Evolutionary conservation across 768 basidiomycete genomes (phyloP).

Genomic region (Leccinum rimulosum): DNA sequence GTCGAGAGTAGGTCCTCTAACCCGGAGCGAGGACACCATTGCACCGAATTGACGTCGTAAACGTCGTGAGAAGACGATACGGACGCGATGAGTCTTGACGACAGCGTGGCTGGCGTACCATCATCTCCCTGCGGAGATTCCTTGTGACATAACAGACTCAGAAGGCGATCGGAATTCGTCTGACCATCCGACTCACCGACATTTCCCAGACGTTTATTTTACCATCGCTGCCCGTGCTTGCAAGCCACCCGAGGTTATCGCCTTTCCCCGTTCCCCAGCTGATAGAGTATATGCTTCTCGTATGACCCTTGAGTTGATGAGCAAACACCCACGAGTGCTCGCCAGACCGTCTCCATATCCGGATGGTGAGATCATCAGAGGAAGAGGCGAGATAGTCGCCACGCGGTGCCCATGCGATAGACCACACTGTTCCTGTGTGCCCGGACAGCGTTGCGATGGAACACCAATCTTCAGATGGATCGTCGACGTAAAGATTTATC

Average conservation of each 20-base stretch:
- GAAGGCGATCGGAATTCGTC: not conserved
- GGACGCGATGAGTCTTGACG: constrained; percentile 50
- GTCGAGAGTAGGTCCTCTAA: constrained; percentile 70
- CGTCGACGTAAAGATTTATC: constrained; percentile 90
- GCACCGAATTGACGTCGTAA: constrained; percentile 79
- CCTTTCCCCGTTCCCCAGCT: constrained; percentile 59
- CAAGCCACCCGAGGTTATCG: constrained; percentile 71
- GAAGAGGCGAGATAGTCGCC: constrained; percentile 82
- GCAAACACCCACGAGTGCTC: constrained; percentile 65
- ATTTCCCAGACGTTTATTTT: constrained; percentile 80
- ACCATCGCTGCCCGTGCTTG: constrained; percentile 86
- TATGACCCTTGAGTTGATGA: constrained; percentile 59
- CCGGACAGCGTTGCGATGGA: constrained; percentile 79
- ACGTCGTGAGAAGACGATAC: constrained; percentile 73
- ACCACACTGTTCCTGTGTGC: constrained; percentile 91
- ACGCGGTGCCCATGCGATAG: constrained; percentile 74
- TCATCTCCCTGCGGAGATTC: constrained; percentile 13
- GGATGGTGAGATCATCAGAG: constrained; percentile 81
- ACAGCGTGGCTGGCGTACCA: constrained; percentile 25
- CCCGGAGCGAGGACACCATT: constrained; percentile 76
- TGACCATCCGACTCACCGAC: constrained; percentile 38
- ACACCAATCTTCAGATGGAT: constrained; percentile 93
- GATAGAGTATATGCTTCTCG: constrained; percentile 76
- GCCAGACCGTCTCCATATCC: constrained; percentile 75
- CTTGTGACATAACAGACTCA: constrained; percentile 9